These are phyloP conservation scores for Coemansia sp. DNA, from an alignment of 192 early-diverging fungal species.

Conservation along the genomic window DNA sequence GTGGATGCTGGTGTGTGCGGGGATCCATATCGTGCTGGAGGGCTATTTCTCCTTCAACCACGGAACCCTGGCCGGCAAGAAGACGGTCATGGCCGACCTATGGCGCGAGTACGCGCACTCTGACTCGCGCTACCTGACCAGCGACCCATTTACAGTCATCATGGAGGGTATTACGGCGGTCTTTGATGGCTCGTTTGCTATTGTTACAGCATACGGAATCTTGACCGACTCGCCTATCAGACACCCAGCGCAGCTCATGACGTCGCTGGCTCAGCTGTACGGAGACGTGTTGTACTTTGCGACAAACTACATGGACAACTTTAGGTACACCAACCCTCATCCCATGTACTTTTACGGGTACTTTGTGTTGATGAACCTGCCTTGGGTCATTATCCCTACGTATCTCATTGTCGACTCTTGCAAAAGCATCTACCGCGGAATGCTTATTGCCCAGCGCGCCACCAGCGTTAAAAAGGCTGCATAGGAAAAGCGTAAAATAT, in stretches of 20 bases:
- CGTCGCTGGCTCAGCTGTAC: constrained; percentile 74
- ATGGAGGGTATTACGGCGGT: constrained; percentile 90
- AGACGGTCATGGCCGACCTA: constrained; percentile 64
- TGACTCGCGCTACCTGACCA: constrained; percentile 85
- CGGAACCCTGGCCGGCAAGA: constrained; percentile 63
- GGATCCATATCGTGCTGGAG: constrained; percentile 82
- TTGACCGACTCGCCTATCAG: constrained; percentile 56
- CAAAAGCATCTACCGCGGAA: constrained; percentile 55
- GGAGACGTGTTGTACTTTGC: constrained; percentile 80
- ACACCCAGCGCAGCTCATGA: constrained; percentile 58
- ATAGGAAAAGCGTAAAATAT: constrained; percentile 14
- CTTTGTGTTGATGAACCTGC: constrained; percentile 78
- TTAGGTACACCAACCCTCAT: constrained; percentile 65
- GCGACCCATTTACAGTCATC: constrained; percentile 77
- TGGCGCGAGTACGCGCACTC: constrained; percentile 91
- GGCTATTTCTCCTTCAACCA: constrained; percentile 80
- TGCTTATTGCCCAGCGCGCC: constrained; percentile 53
- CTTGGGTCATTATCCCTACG: constrained; percentile 80
- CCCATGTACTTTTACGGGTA: constrained; percentile 89
- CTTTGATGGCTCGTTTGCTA: constrained; percentile 61
- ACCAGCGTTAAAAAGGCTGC: constrained; percentile 48
- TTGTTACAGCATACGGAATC: constrained; percentile 58
- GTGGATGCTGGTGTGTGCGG: constrained; percentile 82
- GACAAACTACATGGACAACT: constrained; percentile 68
- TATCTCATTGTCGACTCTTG: constrained; percentile 52